Evolutionary conservation across 192 early-diverging fungal genomes (phyloP).

Genomic region (Lobosporangium transversale): DNA sequence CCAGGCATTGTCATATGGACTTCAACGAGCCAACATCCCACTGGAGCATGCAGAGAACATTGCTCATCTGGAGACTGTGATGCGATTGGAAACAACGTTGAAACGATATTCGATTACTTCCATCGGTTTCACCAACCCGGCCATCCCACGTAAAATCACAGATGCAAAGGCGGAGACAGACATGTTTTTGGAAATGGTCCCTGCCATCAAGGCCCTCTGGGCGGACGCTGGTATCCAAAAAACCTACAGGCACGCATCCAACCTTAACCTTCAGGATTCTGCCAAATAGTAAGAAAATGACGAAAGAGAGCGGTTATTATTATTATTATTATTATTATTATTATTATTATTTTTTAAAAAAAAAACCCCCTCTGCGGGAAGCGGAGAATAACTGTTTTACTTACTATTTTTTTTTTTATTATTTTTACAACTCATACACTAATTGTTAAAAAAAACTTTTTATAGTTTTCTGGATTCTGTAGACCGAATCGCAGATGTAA

Average conservation of each 20-base stretch:
- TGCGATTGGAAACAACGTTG: conserved; percentile 33
- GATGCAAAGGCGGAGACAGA: conserved; percentile 50
- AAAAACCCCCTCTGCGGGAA: no score
- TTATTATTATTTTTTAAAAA: neutral
- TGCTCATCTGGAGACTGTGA: conserved; percentile 41
- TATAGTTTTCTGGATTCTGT: conserved; percentile 62
- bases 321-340: neutral
- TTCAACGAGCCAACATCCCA: conserved; percentile 40
- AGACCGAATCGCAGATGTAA: conserved; percentile 57
- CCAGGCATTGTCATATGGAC: conserved; percentile 43
- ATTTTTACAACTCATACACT: neutral
- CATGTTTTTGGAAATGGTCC: conserved; percentile 52
- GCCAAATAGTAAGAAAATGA: conserved; percentile 59
- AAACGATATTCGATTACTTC: conserved; percentile 53
- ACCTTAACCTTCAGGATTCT: conserved; percentile 59
- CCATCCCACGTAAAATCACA: conserved; percentile 47
- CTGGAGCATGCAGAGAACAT: conserved; percentile 39
- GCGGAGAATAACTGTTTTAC: neutral
- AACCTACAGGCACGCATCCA: conserved; percentile 34
- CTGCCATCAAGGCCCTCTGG: conserved; percentile 58
- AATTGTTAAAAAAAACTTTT: neutral
- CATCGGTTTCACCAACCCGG: conserved; percentile 30
- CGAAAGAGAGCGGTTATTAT: no score
- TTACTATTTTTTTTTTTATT: neutral
- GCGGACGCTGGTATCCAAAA: conserved; percentile 51